These are phyloP conservation scores for Mucor ambiguus DNA, from an alignment of 371 early-diverging fungal genomes.

Conservation along the genomic window DNA sequence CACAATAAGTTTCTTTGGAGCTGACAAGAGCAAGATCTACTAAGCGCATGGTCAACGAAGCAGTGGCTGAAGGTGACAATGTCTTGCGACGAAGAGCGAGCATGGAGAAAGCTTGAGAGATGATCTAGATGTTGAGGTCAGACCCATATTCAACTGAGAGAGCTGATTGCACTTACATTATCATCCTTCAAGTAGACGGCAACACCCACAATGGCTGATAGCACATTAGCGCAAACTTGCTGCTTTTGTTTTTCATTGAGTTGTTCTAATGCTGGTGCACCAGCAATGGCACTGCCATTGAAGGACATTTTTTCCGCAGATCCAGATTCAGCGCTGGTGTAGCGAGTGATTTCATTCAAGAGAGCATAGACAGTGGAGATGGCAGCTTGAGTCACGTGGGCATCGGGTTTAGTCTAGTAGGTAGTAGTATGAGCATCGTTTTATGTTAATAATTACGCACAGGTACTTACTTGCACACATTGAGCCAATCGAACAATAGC, in stretches of 20 bases:
- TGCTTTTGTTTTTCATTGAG: slow-evolving; percentile 48
- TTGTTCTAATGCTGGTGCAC: slow-evolving; percentile 33
- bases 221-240: slow-evolving; percentile 58
- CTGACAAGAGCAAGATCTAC: slow-evolving; percentile 58
- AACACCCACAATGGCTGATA: slow-evolving; percentile 67
- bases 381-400: slow-evolving; percentile 48
- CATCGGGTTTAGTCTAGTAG: slow-evolving; percentile 39
- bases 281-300: slow-evolving; percentile 24
- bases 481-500: slow-evolving; percentile 61
- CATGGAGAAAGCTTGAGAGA: slow-evolving; percentile 55
- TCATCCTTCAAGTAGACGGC: slow-evolving; percentile 67
- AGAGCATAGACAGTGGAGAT: slow-evolving; percentile 61
- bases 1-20: slow-evolving; percentile 25
- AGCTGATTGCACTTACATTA: slow-evolving; percentile 32
- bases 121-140: slow-evolving; percentile 35
- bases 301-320: slow-evolving; percentile 12
- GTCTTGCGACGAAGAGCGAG: slow-evolving; percentile 52
- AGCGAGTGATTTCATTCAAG: slow-evolving; percentile 55
- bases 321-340: slow-evolving; percentile 29
- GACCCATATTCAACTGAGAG: background rate
- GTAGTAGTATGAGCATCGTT: background rate
- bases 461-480: slow-evolving; percentile 51
- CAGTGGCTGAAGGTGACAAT: slow-evolving; percentile 42
- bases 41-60: slow-evolving; percentile 48
- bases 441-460: no score